Conservation (phyloP, 2,329 filamentous ascomycete genomes). For the Colletotrichum ledebouriae region DNA sequence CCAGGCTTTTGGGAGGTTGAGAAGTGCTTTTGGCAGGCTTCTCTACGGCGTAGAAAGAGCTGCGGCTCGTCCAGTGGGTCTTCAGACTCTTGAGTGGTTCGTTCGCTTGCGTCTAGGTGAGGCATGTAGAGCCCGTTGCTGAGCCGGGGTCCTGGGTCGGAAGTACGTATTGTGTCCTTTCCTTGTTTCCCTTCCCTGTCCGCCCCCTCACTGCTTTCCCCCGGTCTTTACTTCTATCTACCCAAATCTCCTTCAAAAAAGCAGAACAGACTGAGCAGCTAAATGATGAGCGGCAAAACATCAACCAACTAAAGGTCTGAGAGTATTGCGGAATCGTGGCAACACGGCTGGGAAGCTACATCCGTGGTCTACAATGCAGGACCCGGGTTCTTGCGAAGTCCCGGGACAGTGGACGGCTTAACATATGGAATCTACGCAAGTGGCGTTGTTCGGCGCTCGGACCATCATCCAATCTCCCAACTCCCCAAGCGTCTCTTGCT, state of each 20-base stretch:
- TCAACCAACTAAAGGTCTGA: slow-evolving; percentile 2
- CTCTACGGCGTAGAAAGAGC: no score
- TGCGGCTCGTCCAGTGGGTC: slow-evolving; percentile 16
- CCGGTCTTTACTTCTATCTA: no score
- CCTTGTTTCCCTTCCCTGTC: no score
- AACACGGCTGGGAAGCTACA: not conserved
- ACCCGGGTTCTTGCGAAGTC: slow-evolving; percentile 6
- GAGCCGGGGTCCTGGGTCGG: slow-evolving; percentile 30
- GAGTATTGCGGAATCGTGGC: not conserved
- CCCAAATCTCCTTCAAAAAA: no score
- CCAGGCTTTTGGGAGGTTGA: slow-evolving; percentile 9
- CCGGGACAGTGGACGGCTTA: not conserved
- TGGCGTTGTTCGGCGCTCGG: slow-evolving; percentile 26
- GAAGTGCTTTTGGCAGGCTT: no score
- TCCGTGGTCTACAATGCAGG: not conserved
- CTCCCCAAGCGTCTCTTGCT: slow-evolving; percentile 14
- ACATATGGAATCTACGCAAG: slow-evolving; percentile 14
- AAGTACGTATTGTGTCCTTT: not conserved
- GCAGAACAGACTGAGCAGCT: no score
- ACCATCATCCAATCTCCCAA: slow-evolving; percentile 37
- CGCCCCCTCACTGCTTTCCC: no score
- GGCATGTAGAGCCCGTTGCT: not conserved
- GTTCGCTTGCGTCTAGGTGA: no score
- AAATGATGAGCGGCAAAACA: not conserved
- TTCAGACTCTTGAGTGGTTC: no score